Conservation (phyloP, 2,329 filamentous ascomycete genomes). For the Decorospora gaudefroyi region DNA sequence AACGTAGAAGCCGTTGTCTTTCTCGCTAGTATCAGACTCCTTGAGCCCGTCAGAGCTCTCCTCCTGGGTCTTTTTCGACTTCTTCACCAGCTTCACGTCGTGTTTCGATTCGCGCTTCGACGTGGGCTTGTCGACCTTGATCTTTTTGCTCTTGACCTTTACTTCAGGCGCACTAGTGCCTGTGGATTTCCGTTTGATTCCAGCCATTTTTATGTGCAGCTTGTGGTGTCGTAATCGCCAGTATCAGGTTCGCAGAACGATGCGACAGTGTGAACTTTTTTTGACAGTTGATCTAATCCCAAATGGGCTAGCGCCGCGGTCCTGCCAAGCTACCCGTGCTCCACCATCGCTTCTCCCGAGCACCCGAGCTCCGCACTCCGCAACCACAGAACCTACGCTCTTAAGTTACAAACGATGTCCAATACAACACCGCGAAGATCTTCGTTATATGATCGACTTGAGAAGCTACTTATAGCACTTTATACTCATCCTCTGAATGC, state of each 20-base stretch:
- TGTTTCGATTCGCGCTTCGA: slow-evolving; percentile 36
- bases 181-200: slow-evolving; percentile 43
- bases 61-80: slow-evolving; percentile 37
- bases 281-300: slow-evolving; percentile 11
- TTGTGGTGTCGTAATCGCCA: slow-evolving; percentile 11
- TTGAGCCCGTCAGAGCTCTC: slow-evolving; percentile 38
- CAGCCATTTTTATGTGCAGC: slow-evolving; percentile 34
- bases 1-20: slow-evolving; percentile 44
- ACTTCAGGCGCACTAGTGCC: slow-evolving; percentile 23
- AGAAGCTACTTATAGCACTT: too few species aligned
- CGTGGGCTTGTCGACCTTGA: slow-evolving; percentile 41
- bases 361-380: too few species aligned
- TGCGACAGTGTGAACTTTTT: slow-evolving; percentile 34
- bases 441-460: too few species aligned
- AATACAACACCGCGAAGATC: too few species aligned
- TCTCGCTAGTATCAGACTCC: slow-evolving; percentile 46
- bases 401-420: too few species aligned
- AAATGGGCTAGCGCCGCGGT: slow-evolving; percentile 1
- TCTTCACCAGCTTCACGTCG: slow-evolving; percentile 34
- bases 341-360: too few species aligned
- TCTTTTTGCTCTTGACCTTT: slow-evolving; percentile 47
- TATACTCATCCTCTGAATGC: too few species aligned
- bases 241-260: slow-evolving; percentile 18
- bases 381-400: too few species aligned
- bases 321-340: neutral